Conservation (phyloP, 768 basidiomycete species). For the Clavulina sp. region DNA sequence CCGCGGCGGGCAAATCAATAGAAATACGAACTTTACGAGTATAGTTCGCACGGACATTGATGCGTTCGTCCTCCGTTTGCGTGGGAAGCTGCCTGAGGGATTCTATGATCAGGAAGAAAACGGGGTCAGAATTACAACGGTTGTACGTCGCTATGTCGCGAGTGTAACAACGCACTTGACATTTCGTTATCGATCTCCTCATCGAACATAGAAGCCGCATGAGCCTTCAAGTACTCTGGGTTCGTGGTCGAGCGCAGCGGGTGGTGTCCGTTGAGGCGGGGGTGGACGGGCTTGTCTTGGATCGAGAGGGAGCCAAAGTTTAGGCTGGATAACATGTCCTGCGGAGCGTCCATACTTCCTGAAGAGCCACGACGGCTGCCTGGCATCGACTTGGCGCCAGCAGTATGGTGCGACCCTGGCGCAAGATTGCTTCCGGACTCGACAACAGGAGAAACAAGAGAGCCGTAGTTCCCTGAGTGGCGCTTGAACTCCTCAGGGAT, state of each 20-base stretch:
- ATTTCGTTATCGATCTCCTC: slow-evolving; percentile 89
- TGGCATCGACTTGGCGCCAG: slow-evolving; percentile 83
- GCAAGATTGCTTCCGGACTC: slow-evolving; percentile 33
- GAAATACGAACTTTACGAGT: slow-evolving; percentile 41
- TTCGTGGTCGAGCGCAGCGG: neutral
- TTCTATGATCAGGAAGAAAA: slow-evolving; percentile 43
- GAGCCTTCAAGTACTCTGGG: neutral
- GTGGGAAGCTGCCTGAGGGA: slow-evolving; percentile 78
- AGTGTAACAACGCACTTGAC: slow-evolving; percentile 38
- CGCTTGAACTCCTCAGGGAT: slow-evolving; percentile 38
- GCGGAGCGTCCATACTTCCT: slow-evolving; percentile 62
- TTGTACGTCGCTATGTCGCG: neutral
- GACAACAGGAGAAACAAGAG: slow-evolving; percentile 55
- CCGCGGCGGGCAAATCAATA: no score
- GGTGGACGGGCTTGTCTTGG: slow-evolving; percentile 37
- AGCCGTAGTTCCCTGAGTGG: slow-evolving; percentile 74
- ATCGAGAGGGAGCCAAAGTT: slow-evolving; percentile 23
- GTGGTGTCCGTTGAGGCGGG: neutral
- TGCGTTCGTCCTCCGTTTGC: slow-evolving; percentile 78
- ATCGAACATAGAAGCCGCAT: slow-evolving; percentile 51
- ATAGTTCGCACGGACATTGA: slow-evolving; percentile 23
- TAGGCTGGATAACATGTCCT: slow-evolving; percentile 15
- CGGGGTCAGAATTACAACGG: neutral
- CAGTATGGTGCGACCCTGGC: slow-evolving; percentile 19
- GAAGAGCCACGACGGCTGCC: slow-evolving; percentile 80